Base-by-base conservation (phyloP, 345 rosid genomes). In the Gossypium rotundifolium region DNA sequence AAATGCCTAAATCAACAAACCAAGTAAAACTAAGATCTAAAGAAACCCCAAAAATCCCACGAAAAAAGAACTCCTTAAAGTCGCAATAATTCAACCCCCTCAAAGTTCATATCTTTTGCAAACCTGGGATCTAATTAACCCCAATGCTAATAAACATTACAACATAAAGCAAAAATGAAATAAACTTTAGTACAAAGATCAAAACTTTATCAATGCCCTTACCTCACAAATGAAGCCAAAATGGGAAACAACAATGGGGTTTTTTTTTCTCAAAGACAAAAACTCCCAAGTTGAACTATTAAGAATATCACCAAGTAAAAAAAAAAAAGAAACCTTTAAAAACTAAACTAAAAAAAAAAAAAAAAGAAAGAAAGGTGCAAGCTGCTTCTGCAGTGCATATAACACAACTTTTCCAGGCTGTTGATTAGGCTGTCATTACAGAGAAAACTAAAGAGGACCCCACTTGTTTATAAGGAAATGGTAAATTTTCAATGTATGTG, bases 361-460 rank as follows among this genome's bases (percentile, higher is more conserved):
- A 4, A 7, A 57, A 22, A 2, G 9, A 46, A 11, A 48, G 6
- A 79, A 83, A 53, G 84, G 75, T 75, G 60, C 60, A 55, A 55
- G 66, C 83, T 65, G 64, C 72, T 45, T 73, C 72, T 9, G 20
- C 42, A 48, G 58, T 53, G 17, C 44, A 68, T 49, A 68, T 60
- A 53, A 42, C 77, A 82, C 76, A 78, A 85, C 71, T 90, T 90
- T 90, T 89, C 90, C 98, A 94, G 97, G 97, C 94, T 90, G 98
- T 85, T 80, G 83, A 86, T 88, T 66, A 87, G 88, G 93, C 92
- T 90, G 94, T 85, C 92, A 85, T 77, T 77, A 80, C 83, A 70
- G 59, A 65, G 76, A 74, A 67, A 79, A 80, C 27, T 22, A 9
- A 33, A 79, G 52, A 73, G 77, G 85, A 81, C 80, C 85, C 88